Base-by-base conservation (phyloP, 1,284 basidiomycete species). In the Apiotrichum porosum region DNA sequence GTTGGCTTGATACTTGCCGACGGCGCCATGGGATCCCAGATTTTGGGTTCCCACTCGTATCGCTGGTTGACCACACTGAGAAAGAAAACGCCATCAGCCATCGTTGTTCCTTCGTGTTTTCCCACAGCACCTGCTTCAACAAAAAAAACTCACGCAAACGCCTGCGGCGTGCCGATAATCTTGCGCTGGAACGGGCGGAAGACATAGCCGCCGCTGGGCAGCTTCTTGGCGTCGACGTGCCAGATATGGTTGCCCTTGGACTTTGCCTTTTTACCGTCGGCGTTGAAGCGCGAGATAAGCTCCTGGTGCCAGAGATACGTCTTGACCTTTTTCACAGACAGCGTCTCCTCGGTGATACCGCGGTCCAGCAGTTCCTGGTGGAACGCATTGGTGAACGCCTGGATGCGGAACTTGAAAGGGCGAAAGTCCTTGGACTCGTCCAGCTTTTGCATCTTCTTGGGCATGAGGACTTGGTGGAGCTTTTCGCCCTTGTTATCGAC, bases 231-330 rank as follows among this genome's bases (percentile, higher is more conserved):
- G 62, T 97, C 91, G 42, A 98, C 86, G 66, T 93, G 94, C 95
- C 95, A 99, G 58, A 98, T 95, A 68, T 98, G 94, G 73, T 98
- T 98, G 44, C 95, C 95, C 77, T 97, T 97, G 44, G 91, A 94
- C 76, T 99, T 99, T 28, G 93, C 89, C 76, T 99, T 99, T 74
- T 97, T 97, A 30, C 92, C 95, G 71, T 98, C 95, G 65, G 97
- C 92, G 71, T 98, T 98, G 80, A 94, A 98, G 23, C 95, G 86
- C 37, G 93, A 86, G 66, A 99, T 98, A 66, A 87, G 86, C 21
- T 86, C 85, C 58, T 81, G 79, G 78, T 86, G 75, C 95, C 95
- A 99, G 39, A 99, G 81, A 76, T 95, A 99, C 66, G 91, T 88
- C 61, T 94, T 89, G 73, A 97, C 85, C 86, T 93, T 72, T 54